Evolutionary conservation across 2,329 filamentous ascomycete species (phyloP), one percentile per base, ranked within the genome.

Genomic region (Gnomoniopsis sp.): DNA sequence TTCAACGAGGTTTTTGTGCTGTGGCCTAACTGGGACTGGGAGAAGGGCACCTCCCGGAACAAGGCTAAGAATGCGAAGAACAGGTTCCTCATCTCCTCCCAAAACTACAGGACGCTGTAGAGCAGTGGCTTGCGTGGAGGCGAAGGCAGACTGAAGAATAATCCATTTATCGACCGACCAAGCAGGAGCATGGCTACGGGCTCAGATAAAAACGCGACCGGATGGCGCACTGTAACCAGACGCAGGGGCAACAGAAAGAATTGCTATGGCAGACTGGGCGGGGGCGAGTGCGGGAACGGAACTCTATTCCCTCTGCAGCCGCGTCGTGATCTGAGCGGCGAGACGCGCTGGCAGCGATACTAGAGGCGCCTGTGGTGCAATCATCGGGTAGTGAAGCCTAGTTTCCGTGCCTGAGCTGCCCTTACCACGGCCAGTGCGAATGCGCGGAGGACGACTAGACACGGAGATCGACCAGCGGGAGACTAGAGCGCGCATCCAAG

Each of bases 1-100:
- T 96, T 96, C 71, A 88, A 86, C 67, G 92, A 96, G 72, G 88
- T 83, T 1, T 88, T 96, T 70, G 83, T 96, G 23, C 77, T 96
- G 56, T 89, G 93, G 41, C 91, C 92, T 8, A 90, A 91, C 73
- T 82, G 85, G 83, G 83, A 87, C 63, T 74, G 79, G 0, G 76
- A 81, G 64, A 77, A 74, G 4, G 75, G 75, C 57, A 85, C 83
- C 63, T 79, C 82, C 38, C 72, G 79, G 2, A 79, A 80, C 44
- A 44, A 33, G 19, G 47, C 11, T 2, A 82, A 80, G 49, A 56
- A 54, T 19, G 43, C 23, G 7, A 82, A 80, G 68, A 17, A 44
- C 41, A 78, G 79, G 65, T 90, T 86, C 81, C 73, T 91, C 58
- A 83, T 91, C 65, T 80, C 86, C 69, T 89, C 85, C 62, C 88